These are phyloP conservation scores for Leishmania amazonensis DNA, from an alignment of 208 protist species.

Conservation along the genomic window DNA sequence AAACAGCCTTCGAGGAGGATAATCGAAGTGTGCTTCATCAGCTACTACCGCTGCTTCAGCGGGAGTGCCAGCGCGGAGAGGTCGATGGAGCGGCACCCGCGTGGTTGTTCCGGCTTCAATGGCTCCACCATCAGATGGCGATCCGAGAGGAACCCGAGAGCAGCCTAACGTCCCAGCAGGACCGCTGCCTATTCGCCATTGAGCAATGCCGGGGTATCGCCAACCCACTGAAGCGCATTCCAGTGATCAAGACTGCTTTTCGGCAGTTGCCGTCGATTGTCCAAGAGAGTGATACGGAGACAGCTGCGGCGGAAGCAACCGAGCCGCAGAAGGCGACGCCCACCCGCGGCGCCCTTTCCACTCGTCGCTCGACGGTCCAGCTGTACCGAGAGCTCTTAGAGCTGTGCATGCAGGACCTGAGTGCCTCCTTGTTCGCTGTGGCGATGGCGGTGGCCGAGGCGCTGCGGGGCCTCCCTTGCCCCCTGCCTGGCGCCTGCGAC, in stretches of 20 bases:
- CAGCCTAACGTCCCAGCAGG: constrained; percentile 18
- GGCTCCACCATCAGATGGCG: constrained; percentile 29
- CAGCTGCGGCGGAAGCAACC: not conserved
- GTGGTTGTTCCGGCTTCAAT: constrained; percentile 25
- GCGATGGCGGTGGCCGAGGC: constrained; percentile 54
- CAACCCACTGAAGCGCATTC: constrained; percentile 30
- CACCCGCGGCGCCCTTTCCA: not conserved
- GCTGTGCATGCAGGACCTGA: constrained; percentile 59
- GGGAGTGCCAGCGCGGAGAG: constrained; percentile 16
- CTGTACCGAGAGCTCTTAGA: constrained; percentile 70
- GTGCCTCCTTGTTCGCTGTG: constrained; percentile 54
- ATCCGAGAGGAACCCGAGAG: constrained; percentile 29
- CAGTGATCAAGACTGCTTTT: constrained; percentile 31
- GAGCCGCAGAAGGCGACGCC: constrained; percentile 3
- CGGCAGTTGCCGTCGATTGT: constrained; percentile 25
- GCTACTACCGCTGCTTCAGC: constrained; percentile 18
- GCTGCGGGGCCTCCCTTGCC: constrained; percentile 41
- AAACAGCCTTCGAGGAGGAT: constrained; percentile 76
- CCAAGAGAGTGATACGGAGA: not conserved
- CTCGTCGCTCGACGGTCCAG: constrained; percentile 44
- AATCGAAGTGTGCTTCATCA: constrained; percentile 43
- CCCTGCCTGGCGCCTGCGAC: constrained; percentile 4
- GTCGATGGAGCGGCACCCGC: not conserved
- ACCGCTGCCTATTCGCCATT: constrained; percentile 33
- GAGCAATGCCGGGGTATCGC: constrained; percentile 28